Evolutionary conservation across 495 filamentous ascomycete genomes (phyloP), one percentile per base, ranked within the genome.

Genomic region (Podospora conica): DNA sequence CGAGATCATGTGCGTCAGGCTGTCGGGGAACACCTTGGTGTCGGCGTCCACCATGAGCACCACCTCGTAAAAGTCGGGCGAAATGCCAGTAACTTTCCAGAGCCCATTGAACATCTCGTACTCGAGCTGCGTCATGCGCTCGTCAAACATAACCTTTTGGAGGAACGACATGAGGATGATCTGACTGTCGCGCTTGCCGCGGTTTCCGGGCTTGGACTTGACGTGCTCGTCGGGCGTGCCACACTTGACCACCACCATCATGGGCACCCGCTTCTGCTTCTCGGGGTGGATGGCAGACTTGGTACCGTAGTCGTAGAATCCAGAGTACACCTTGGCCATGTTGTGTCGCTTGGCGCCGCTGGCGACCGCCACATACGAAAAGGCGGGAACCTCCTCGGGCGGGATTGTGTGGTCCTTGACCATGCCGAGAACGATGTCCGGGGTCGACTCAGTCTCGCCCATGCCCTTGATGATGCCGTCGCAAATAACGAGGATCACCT

Each of bases 91-190:
- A 54, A 98, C 89, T 72, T 96, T 96, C 93, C 94, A 99, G 65
- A 99, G 83, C 40, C 95, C 96, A 71, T 98, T 99, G 81, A 98
- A 98, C 90, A 99, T 98, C 73, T 99, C 96, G 70, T 93, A 99
- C 74, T 99, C 96, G n/a, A 99, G 86, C 74, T 99, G 93, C 5
- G 96, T 98, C 96, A 99, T 99, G 48, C 96, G 90, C 77, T 99
- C 96, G 75, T 99, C 96, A 74, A 99, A 99, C 96, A 99, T 99
- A 68, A 99, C 95, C 79, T 99, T 99, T 76, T 99, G 96, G 70
- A 99, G 80, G 84, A 99, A 99, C 21, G 92, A 96, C 96, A 99
- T 99, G 58, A 99, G 79, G 70, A 99, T 94, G 74, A 99, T 97
- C 77, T 99, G 96, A 79, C 90, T 93, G 83, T 99, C 96, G 75